Base-by-base conservation (phyloP, 441 rosid genomes). In the Biscutella laevigata region DNA sequence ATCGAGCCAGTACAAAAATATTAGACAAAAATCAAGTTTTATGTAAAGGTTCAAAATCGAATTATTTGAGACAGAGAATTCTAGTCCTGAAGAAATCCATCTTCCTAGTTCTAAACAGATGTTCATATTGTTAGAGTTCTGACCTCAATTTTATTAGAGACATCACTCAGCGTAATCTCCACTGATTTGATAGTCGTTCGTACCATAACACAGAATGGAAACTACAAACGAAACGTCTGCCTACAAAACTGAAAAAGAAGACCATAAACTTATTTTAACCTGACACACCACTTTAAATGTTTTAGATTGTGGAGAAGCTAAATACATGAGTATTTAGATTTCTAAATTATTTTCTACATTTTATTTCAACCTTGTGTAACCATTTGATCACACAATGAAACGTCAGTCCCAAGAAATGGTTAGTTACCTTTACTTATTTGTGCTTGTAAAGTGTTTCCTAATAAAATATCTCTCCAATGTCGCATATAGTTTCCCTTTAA, bases 401-500 rank as follows among this genome's bases (percentile, higher is more conserved):
- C n/a, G n/a, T n/a, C n/a, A n/a, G n/a, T n/a, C n/a, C 4, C 4
- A 35, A 30, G 3, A n/a, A 25, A 50, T 51, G 53, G 16, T 30
- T 7, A 12, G n/a, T 35, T 38, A 57, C 62, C 46, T 35, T 51
- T 25, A 36, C n/a, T 19, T 14, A 15, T 44, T 12, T 6, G 34
- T 41, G 24, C 38, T 22, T 50, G 37, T 58, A 5, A 1, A 19
- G 11, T 48, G 3, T 13, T 29, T 16, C 27, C 5, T 24, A 45
- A 28, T 45, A 16, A 59, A 61, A 54, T 54, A 66, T 55, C 79
- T 86, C 38, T 75, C 73, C 12, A 86, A 67, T 11, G 91, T 77
- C 1, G 82, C 85, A 57, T 82, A 92, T 62, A 84, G 75, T 76
- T 86, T 86, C 73, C 86, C 89, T 37, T 88, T 94, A 50, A 84